These are phyloP conservation scores for Polygonum aviculare DNA, from an alignment of 148 eudicot species.

Conservation along the genomic window DNA sequence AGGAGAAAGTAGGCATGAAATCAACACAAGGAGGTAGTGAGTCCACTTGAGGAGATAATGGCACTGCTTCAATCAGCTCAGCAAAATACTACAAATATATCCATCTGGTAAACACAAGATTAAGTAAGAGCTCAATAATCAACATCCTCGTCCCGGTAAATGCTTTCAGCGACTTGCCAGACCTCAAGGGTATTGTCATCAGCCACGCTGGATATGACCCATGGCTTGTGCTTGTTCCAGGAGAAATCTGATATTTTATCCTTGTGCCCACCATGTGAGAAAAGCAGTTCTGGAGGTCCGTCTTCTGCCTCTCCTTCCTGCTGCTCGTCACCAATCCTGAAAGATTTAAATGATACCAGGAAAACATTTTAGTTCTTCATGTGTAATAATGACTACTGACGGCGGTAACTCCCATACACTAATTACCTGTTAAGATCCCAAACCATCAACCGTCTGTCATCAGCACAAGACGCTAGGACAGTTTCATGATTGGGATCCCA, in stretches of 20 bases:
- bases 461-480: slow-evolving; percentile 83
- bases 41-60: no score
- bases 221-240: slow-evolving; percentile 84
- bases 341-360: background rate
- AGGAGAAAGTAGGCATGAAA: no score
- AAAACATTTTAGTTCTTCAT: background rate
- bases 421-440: slow-evolving; percentile 95
- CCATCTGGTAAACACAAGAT: background rate
- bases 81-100: background rate
- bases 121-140: background rate
- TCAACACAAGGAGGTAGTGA: no score
- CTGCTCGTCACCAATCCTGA: slow-evolving; percentile 95
- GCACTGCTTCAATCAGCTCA: background rate
- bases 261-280: slow-evolving; percentile 96
- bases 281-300: slow-evolving; percentile 90
- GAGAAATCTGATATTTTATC: slow-evolving; percentile 97
- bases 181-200: slow-evolving; percentile 82
- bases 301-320: slow-evolving; percentile 95
- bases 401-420: background rate
- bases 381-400: background rate
- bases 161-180: slow-evolving; percentile 86
- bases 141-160: slow-evolving; percentile 63
- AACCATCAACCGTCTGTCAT: slow-evolving; percentile 93
- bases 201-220: slow-evolving; percentile 88
- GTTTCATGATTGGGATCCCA: slow-evolving; percentile 99